phyloP scores from a whole-genome alignment of 768 basidiomycete species.

The Trametes cingulata region DNA sequence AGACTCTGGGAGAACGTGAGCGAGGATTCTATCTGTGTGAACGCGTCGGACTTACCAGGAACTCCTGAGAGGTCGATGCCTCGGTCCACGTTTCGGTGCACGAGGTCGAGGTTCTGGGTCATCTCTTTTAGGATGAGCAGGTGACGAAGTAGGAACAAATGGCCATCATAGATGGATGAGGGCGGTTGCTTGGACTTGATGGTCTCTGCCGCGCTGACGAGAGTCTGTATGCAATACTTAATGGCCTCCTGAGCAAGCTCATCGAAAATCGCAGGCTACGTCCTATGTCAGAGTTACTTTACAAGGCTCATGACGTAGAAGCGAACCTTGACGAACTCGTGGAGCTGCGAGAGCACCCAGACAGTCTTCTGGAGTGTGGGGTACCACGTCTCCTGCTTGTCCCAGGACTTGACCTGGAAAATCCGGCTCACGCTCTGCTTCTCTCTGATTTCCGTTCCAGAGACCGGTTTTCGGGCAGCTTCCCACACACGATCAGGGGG shows the following conservation, averaged over 20 bases:
- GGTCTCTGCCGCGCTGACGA: constrained; percentile 69
- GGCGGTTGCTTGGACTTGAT: constrained; percentile 53
- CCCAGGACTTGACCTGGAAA: constrained; percentile 68
- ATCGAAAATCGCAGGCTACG: constrained; percentile 90
- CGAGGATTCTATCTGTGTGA: constrained; percentile 8
- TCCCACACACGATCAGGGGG: constrained; percentile 9
- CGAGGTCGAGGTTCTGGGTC: constrained; percentile 70
- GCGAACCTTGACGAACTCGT: constrained; percentile 87
- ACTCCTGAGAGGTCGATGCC: constrained; percentile 52
- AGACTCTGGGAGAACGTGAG: constrained; percentile 42
- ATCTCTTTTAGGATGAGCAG: constrained; percentile 91
- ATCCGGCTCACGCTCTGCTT: constrained; percentile 70
- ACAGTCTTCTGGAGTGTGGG: constrained; percentile 86
- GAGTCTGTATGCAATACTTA: constrained; percentile 76
- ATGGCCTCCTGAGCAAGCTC: constrained; percentile 96
- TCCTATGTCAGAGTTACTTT: neutral
- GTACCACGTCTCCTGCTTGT: constrained; percentile 87
- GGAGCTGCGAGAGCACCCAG: constrained; percentile 88
- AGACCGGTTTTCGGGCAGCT: constrained; percentile 49
- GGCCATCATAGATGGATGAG: constrained; percentile 59
- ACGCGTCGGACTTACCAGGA: constrained; percentile 46
- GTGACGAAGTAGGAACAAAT: constrained; percentile 89
- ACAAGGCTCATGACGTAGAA: neutral
- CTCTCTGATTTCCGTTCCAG: constrained; percentile 54
- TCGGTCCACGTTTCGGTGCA: constrained; percentile 44